These are phyloP conservation scores for Lotus japonicus DNA, from an alignment of 306 rosid genomes.

Conservation along the genomic window DNA sequence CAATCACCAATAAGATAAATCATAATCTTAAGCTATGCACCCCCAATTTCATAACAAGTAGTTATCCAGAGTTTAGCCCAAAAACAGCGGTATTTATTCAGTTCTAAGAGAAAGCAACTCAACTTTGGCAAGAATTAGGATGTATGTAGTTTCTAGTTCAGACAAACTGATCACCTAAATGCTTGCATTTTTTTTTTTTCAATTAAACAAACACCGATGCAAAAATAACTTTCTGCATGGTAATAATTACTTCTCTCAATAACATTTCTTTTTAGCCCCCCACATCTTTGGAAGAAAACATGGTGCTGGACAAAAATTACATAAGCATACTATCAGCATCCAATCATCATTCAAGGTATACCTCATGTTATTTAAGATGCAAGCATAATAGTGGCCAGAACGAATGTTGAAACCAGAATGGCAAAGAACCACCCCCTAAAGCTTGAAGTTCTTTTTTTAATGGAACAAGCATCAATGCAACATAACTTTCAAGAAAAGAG, in stretches of 20 bases:
- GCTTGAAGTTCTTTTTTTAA: too few species aligned
- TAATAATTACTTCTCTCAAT: not conserved
- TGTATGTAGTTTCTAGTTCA: not conserved
- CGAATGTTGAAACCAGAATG: too few species aligned
- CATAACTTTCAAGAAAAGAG: too few species aligned
- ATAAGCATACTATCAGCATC: too few species aligned
- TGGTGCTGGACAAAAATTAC: too few species aligned
- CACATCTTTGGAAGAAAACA: not conserved
- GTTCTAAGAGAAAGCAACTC: not conserved
- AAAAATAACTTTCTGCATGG: not conserved
- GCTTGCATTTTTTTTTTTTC: not conserved
- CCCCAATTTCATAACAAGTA: not conserved
- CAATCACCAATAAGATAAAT: not conserved
- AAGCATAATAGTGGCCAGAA: too few species aligned
- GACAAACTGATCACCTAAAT: not conserved
- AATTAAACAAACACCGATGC: not conserved
- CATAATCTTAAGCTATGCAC: not conserved
- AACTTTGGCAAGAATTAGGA: not conserved
- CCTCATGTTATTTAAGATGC: too few species aligned
- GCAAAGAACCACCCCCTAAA: too few species aligned
- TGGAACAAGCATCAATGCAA: too few species aligned
- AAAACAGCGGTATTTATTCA: not conserved
- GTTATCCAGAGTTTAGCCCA: not conserved
- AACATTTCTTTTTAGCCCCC: not conserved
- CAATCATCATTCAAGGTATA: too few species aligned